phyloP scores from a whole-genome alignment of 2,329 filamentous ascomycete genomes.

The Chaetothyriales sp. region DNA sequence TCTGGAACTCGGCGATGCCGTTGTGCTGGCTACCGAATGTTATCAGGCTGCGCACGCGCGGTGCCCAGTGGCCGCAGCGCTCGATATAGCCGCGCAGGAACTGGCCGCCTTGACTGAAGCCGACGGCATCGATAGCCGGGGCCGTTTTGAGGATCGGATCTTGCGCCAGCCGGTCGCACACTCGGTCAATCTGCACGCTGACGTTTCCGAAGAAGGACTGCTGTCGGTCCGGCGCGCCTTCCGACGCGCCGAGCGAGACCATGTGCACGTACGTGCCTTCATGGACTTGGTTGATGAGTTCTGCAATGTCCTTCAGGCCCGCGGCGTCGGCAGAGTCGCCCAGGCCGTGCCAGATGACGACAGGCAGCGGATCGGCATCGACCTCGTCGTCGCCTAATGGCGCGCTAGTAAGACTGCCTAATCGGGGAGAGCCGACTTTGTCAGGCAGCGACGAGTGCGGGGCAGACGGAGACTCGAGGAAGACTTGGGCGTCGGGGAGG shows the following conservation, averaged over 20 bases:
- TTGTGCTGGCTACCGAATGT: slow-evolving; percentile 89
- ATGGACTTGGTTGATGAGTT: slow-evolving; percentile 58
- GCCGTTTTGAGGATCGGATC: slow-evolving; percentile 71
- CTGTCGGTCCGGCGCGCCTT: slow-evolving; percentile 52
- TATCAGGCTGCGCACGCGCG: slow-evolving; percentile 62
- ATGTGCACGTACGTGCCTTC: slow-evolving; percentile 77
- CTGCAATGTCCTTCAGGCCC: slow-evolving; percentile 57
- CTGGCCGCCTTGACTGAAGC: slow-evolving; percentile 91
- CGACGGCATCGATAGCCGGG: slow-evolving; percentile 75
- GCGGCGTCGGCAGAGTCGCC: slow-evolving; percentile 55
- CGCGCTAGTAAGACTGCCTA: neutral
- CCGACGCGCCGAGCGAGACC: slow-evolving; percentile 55
- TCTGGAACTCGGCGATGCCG: slow-evolving; percentile 72
- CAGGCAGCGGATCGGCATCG: slow-evolving; percentile 49
- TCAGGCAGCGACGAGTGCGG: neutral
- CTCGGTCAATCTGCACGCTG: slow-evolving; percentile 58
- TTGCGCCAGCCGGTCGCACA: slow-evolving; percentile 62
- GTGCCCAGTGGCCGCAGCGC: slow-evolving; percentile 54
- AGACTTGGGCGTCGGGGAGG: slow-evolving; percentile 13
- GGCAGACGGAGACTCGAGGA: neutral
- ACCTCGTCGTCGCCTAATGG: slow-evolving; percentile 3
- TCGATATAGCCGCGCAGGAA: slow-evolving; percentile 88
- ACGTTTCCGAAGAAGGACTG: slow-evolving; percentile 88
- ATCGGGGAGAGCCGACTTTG: neutral
- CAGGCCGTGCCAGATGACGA: slow-evolving; percentile 90